Percentiles rank a stretch among this genome's conserved stretches.
phyloP scores from a whole-genome alignment of 192 early-diverging fungal species.

The Funneliformis geosporum region DNA sequence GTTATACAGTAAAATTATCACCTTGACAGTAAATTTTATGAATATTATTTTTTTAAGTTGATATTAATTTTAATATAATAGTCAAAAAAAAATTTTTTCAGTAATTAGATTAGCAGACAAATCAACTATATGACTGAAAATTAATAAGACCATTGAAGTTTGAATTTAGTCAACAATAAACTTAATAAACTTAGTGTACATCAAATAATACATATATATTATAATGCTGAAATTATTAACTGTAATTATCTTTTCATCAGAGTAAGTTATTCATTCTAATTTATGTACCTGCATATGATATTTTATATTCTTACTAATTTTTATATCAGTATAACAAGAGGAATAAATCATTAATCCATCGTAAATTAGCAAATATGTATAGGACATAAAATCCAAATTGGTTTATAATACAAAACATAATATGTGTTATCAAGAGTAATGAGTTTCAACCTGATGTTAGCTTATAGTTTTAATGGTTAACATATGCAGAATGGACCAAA shows the following conservation, averaged over 20 bases:
- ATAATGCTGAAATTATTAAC: neutral
- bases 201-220: neutral
- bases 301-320: constrained; percentile 19
- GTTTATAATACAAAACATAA: neutral
- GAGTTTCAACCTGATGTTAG: neutral
- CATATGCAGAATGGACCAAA: neutral
- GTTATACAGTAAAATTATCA: too few relatives aligned
- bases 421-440: constrained; percentile 1
- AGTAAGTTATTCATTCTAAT: constrained; percentile 16
- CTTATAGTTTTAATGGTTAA: neutral
- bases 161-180: too few relatives aligned
- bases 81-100: too few relatives aligned
- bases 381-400: neutral
- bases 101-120: too few relatives aligned
- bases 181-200: neutral
- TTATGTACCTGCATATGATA: neutral
- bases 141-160: too few relatives aligned
- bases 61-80: too few relatives aligned
- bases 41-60: too few relatives aligned
- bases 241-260: neutral
- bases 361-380: neutral
- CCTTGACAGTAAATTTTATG: too few relatives aligned
- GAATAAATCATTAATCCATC: neutral
- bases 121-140: too few relatives aligned
- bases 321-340: neutral